Base-by-base conservation (phyloP, 1,284 basidiomycete genomes). In the Cerrena zonata region DNA sequence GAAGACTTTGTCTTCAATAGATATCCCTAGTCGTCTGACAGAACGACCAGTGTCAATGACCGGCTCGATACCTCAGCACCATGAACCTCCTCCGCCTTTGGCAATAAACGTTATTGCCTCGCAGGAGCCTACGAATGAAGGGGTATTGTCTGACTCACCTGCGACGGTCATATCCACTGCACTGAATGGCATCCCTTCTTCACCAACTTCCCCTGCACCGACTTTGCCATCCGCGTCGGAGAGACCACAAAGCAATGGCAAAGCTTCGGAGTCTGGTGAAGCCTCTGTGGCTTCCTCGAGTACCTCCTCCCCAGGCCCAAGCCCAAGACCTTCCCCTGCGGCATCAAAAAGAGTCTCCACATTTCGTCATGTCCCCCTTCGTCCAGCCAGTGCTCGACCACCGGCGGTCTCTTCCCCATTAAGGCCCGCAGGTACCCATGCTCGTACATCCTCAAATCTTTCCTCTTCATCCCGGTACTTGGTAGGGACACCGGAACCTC, bases 341-440 rank as follows among this genome's bases (percentile, higher is more conserved):
- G 47, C 69, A 13, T 69, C 73, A 13, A 80, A 71, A 7, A 34
- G 15, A 56, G 57, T 71, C 1, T 79, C 84, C 2, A 84, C 80
- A 0, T 84, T 86, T 61, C 73, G 85, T 30, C 79, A 76, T 51
- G 63, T 86, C 22, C 77, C 78, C 12, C 66, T 69, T 15, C 76
- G 75, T 23, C 65, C 68, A 40, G 51, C 72, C 4, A 54, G 62
- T 5, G 26, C 63, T 18, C 69, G 69, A 37, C 56, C 66, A 26
- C 57, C 70, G 0, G 48, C 71, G 12, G 61, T 68, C 18, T 65
- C 76, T 2, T 77, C 74, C 13, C 73, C 74, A 23, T 62, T 76
- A 18, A 72, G 71, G 5, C 68, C 69, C 3, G 58, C 64, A 4
- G 58, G 57, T 13, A 63, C 62, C 4, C 65, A 61, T 52, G 60